Base-by-base conservation (phyloP, 768 basidiomycete genomes). In the Amyloporia xantha region DNA sequence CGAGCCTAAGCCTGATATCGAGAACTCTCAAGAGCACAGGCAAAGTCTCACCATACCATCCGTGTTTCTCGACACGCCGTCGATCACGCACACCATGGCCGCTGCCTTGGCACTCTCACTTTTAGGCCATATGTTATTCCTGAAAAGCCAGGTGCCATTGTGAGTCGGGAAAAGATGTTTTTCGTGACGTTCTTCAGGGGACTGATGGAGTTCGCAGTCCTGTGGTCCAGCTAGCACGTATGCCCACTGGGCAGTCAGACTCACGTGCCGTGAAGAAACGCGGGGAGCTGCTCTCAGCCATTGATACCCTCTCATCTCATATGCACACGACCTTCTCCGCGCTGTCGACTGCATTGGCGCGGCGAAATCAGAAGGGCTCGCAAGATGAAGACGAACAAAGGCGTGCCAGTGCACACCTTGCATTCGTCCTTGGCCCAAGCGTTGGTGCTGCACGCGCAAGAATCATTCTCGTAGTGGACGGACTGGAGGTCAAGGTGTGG, bases 111-210 rank as follows among this genome's bases (percentile, higher is more conserved):
- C 84, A 2, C 69, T 72, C 11, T 77, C 75, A 50, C 63, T 88
- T 23, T 66, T 91, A 0, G 79, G 79, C 0, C 86, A 89, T 59
- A 73, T 88, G 2, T 62, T 90, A 15, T 91, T 86, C 59, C 67
- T 90, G 48, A 91, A 90, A 62, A 83, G 76, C 53, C 87, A 90
- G 56, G 71, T 89, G 0, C 87, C 86, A 1, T 80, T 89, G 86
- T 89, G 58, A 66, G 86, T 75, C 21, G n/a, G n/a, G n/a, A n/a
- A n/a, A n/a, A n/a, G n/a, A n/a, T n/a, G n/a, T n/a, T n/a, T n/a
- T n/a, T n/a, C n/a, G n/a, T n/a, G n/a, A n/a, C 7, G 30, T 33
- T 49, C 17, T 44, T 42, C 26, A 26, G 9, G 2, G 17, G 23
- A 24, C 25, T 35, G 17, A 45, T 47, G 30, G 9, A 33, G 7